Base-by-base conservation (phyloP, 2,329 filamentous ascomycete species). In the Neofusicoccum parvum region DNA sequence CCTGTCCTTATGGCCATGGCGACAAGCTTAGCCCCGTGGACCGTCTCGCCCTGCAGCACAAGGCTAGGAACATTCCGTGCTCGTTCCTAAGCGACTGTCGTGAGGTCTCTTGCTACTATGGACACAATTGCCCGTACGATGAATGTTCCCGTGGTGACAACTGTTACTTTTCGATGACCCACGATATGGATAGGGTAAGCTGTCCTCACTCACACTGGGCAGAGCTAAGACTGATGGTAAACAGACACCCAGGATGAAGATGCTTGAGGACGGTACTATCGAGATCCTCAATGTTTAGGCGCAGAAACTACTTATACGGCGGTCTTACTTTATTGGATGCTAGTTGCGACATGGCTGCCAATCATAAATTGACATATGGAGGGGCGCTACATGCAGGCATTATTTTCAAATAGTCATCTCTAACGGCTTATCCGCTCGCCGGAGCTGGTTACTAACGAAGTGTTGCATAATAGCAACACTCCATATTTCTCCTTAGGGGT, bases 1-100 rank as follows among this genome's bases (percentile, higher is more conserved):
- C 73, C 53, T 80, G 77, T 67, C 72, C 74, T 43, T 79, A 77
- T 64, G 54, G 68, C 14, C 78, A 79, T 66, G 73, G 72, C 27
- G 71, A 73, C 63, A 70, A 69, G 11, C 67, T 80, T 34, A 70
- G 65, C 6, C 68, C 69, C 0, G 71, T 71, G 11, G 77, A 79
- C 66, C 64, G 70, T 34, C 67, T 76, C 5, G 76, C 77, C 4
- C 69, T 80, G 14, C 73, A 71, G 67, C 72, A 76, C 66, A 76
- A 75, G 49, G 75, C 77, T 5, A 68, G 77, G n/a, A 72, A 69
- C 3, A 69, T 72, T 12, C 69, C 65, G 10, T 80, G 78, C 64
- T 60, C 68, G 4, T 59, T 71, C 5, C 63, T 70, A 17, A 62
- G 62, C 14, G 58, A 60, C 2, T 79, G 78, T 58, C 65, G 71